phyloP scores from a whole-genome alignment of 1,139 yeast species.

The Fermentozyma sake region DNA sequence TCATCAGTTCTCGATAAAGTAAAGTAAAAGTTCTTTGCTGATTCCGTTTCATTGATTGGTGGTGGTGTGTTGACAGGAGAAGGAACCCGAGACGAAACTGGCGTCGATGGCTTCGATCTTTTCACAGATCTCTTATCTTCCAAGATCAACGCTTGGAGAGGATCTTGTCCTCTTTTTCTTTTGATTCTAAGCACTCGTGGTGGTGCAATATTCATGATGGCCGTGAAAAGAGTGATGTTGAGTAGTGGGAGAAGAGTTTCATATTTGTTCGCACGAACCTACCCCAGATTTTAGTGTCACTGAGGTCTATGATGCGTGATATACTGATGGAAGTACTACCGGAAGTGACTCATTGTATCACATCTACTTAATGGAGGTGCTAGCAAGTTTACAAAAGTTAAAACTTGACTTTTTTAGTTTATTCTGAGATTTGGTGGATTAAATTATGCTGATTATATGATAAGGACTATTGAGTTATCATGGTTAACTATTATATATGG shows the following conservation, averaged over 20 bases:
- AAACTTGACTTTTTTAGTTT: too few relatives aligned
- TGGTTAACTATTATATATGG: too few relatives aligned
- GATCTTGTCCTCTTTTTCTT: conserved; percentile 80
- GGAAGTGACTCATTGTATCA: too few relatives aligned
- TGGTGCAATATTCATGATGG: conserved; percentile 18
- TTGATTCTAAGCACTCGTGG: conserved; percentile 75
- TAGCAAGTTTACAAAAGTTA: too few relatives aligned
- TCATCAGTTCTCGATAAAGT: conserved; percentile 63
- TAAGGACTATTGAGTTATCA: too few relatives aligned
- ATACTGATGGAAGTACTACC: too few relatives aligned
- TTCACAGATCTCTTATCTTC: conserved; percentile 38
- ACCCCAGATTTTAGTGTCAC: too few relatives aligned
- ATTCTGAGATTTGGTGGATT: too few relatives aligned
- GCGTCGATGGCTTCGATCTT: conserved; percentile 41
- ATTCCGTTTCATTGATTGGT: conserved; percentile 9
- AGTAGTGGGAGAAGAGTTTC: neutral
- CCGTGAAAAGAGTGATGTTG: conserved; percentile 4
- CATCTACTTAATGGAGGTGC: too few relatives aligned
- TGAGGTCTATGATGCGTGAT: too few relatives aligned
- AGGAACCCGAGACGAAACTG: conserved; percentile 18
- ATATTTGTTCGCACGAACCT: too few relatives aligned
- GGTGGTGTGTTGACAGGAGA: conserved; percentile 14
- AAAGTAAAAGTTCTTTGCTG: conserved; percentile 44
- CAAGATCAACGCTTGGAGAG: conserved; percentile 68
- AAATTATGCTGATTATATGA: too few relatives aligned